Percentiles rank a stretch among this genome's conserved stretches.
Conservation (phyloP, 2,329 filamentous ascomycete species). For the Apiospora hydei region DNA sequence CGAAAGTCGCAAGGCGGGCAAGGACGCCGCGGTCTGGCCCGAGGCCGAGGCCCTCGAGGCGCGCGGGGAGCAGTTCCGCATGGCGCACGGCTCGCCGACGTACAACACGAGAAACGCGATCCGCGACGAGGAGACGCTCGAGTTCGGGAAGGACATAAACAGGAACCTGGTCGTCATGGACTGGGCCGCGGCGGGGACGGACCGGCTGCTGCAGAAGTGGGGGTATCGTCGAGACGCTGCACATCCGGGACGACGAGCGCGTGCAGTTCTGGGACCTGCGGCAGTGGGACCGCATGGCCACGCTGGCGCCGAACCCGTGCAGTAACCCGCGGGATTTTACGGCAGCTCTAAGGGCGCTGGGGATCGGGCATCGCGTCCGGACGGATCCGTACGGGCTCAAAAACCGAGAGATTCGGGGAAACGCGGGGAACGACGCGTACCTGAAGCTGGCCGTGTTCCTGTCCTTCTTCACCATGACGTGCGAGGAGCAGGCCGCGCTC, state of each 20-base stretch:
- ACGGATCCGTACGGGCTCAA: background rate
- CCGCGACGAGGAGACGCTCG: background rate
- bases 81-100: background rate
- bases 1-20: background rate
- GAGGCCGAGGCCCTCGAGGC: background rate
- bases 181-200: background rate
- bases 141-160: too few species aligned
- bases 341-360: background rate
- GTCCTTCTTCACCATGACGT: background rate
- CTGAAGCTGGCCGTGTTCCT: background rate
- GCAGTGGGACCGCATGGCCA: background rate
- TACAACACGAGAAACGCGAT: background rate
- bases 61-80: background rate
- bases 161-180: background rate
- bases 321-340: background rate
- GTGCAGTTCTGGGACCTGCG: constrained; percentile 16
- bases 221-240: background rate
- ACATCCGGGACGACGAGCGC: background rate
- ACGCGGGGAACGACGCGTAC: background rate
- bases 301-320: background rate
- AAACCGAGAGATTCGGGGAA: background rate
- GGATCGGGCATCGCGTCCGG: background rate
- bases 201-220: background rate
- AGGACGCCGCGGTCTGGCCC: background rate
- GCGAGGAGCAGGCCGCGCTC: background rate